Base-by-base conservation (phyloP, 2,329 filamentous ascomycete species). In the Verticillium nonalfalfae region DNA sequence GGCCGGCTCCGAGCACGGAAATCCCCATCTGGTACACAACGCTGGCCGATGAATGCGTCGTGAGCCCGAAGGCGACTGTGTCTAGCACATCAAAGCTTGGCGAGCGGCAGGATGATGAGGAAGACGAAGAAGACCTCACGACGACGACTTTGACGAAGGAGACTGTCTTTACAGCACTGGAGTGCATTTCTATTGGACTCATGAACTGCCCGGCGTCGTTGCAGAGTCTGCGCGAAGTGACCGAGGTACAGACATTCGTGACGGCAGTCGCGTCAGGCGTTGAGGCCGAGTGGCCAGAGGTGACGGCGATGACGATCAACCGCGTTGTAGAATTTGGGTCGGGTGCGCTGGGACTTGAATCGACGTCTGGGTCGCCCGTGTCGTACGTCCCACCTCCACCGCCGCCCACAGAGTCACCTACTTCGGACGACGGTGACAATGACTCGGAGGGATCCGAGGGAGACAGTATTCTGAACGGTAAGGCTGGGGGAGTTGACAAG, bases 11-110 rank as follows among this genome's bases (percentile, higher is more conserved):
- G 0, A 68, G 71, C 21, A 81, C 78, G 0, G 75, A 77, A 11
- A 74, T 79, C 2, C 79, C 83, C 0, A 73, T 87, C 50, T 86
- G 76, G 65, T 83, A 79, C 65, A 86, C 83, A 0, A 81, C 79
- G 0, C 65, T 85, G 0, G 73, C 74, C 0, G 72, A 76, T 33
- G 70, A 70, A 1, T 85, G 82, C 21, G 3, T 69, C 68, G 6
- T 45, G 69, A 1, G 39, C 69, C 26, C 26, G 26, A 31, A 31
- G 0, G 62, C 71, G 0, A 58, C 68, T 0, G 59, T 3, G 26
- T 4, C 26, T 31, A 31, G 26, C 26, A 31, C 26, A 2, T 31
- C 26, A 31, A 31, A 5, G 26, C 26, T 31, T 3, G 26, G 26
- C 26, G 26, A 31, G 26, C 26, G 26, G 26, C 59, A 64, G 18